Evolutionary conservation across 106 monocot species (phyloP), one percentile per base, ranked within the genome.

Genomic region (Phalaenopsis equestris): DNA sequence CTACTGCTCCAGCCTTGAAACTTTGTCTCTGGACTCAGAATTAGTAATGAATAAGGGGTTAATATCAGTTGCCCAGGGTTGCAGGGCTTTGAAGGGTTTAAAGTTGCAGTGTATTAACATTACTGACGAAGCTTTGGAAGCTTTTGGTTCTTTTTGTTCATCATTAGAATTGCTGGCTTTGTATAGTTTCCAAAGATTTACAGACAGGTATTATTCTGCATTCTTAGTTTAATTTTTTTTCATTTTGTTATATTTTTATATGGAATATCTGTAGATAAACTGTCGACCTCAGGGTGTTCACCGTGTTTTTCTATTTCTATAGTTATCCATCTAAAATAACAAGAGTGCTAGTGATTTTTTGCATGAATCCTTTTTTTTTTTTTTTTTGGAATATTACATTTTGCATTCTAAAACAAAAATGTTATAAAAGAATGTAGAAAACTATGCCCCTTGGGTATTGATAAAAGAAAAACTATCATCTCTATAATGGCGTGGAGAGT

Each of bases 11-110:
- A 46, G 42, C 80, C 94, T 99, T 78, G 84, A 87, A 15, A 81
- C 73, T 23, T 84, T 99, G 77, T 91, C 94, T 47, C 84, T 99
- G 78, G 98, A 99, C 67, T 95, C 92, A 19, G 94, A 93, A 78
- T 43, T 87, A 42, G 86, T 91, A 24, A 88, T 82, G 81, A 89
- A 94, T 79, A 84, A 87, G 77, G 92, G 98, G 1, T 61, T 99
- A 82, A 77, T 91, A 80, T 83, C 91, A 19, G 75, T 99, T 75
- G 93, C 92, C 78, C 70, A 55, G 80, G 84, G 91, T 42, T 94
- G 98, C 78, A 79, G 80, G 42, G 79, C 81, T 47, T 88, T 99
- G 81, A 94, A 90, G 78, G 85, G 75, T 80, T 81, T 99, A 84
- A 94, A 91, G 82, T 77, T 99, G 72, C 92, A 87, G 72, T 94